These are phyloP conservation scores for Penicillium occitanis DNA, from an alignment of 2,329 filamentous ascomycete genomes.

Conservation along the genomic window DNA sequence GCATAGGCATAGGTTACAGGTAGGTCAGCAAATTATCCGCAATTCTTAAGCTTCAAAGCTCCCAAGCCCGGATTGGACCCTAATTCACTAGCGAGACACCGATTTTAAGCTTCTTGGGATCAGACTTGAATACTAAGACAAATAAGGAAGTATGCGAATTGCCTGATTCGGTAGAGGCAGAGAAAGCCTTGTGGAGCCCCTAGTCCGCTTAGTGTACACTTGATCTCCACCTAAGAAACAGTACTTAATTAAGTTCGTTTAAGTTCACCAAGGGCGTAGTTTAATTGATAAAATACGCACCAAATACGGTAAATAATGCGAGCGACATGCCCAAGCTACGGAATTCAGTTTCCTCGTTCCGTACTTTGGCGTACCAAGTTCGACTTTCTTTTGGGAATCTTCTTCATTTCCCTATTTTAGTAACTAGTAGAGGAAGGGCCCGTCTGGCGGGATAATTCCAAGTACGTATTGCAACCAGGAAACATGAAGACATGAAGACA, in stretches of 20 bases:
- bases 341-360: not conserved
- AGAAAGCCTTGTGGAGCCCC: not conserved
- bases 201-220: not conserved
- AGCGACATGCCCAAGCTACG: not conserved
- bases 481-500: not conserved
- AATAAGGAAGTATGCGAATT: conserved; percentile 2
- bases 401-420: not conserved
- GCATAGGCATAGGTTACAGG: not conserved
- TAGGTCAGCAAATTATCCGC: not conserved
- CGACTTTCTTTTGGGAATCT: not conserved
- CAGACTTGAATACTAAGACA: not conserved
- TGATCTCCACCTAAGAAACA: not conserved
- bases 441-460: not conserved
- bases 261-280: not conserved
- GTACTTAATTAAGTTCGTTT: not conserved
- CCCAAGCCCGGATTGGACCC: not conserved
- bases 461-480: not conserved
- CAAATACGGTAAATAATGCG: not conserved
- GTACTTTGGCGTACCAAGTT: not conserved
- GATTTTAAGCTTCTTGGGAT: not conserved
- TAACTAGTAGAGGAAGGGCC: not conserved
- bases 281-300: not conserved
- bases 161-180: not conserved
- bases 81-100: not conserved
- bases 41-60: not conserved